phyloP scores from a whole-genome alignment of 805 yeast species.

The Teunomyces stri region DNA sequence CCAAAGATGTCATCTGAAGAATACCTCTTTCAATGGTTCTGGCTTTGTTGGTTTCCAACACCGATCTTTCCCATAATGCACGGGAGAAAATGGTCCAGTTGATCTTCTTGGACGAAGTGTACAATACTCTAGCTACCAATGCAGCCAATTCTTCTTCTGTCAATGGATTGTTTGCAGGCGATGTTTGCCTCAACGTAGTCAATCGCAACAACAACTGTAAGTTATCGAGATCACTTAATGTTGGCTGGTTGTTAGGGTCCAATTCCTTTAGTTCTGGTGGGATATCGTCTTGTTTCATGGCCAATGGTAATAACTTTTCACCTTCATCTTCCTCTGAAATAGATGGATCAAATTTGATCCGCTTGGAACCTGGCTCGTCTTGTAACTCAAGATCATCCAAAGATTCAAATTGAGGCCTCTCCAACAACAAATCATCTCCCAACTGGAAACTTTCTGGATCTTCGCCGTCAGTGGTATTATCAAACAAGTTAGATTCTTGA shows the following conservation, averaged over 20 bases:
- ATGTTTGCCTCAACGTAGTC: conserved; percentile 58
- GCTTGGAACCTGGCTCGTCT: conserved; percentile 33
- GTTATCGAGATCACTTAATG: conserved; percentile 64
- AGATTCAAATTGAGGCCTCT: conserved; percentile 68
- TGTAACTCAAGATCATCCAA: conserved; percentile 45
- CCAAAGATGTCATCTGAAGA: conserved; percentile 86
- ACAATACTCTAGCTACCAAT: conserved; percentile 66
- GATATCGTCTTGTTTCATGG: conserved; percentile 58
- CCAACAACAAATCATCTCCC: conserved; percentile 75
- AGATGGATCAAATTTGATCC: conserved; percentile 41
- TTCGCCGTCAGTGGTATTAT: conserved; percentile 14
- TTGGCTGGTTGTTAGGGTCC: conserved; percentile 84
- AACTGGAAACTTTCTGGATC: conserved; percentile 59
- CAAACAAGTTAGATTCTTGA: conserved; percentile 24
- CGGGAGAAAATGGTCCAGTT: conserved; percentile 80
- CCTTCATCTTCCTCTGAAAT: conserved; percentile 19
- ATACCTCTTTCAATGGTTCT: conserved; percentile 93
- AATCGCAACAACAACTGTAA: conserved; percentile 72
- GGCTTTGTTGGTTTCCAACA: conserved; percentile 74
- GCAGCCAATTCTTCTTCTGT: conserved; percentile 84
- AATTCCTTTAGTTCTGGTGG: conserved; percentile 51
- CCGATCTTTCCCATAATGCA: conserved; percentile 86
- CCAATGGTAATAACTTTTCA: conserved; percentile 58
- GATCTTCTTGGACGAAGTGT: conserved; percentile 42
- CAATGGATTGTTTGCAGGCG: conserved; percentile 69